Evolutionary conservation across 2,329 filamentous ascomycete species (phyloP), one percentile per base, ranked within the genome.

Genomic region (Myriosclerotinia scirpicola): DNA sequence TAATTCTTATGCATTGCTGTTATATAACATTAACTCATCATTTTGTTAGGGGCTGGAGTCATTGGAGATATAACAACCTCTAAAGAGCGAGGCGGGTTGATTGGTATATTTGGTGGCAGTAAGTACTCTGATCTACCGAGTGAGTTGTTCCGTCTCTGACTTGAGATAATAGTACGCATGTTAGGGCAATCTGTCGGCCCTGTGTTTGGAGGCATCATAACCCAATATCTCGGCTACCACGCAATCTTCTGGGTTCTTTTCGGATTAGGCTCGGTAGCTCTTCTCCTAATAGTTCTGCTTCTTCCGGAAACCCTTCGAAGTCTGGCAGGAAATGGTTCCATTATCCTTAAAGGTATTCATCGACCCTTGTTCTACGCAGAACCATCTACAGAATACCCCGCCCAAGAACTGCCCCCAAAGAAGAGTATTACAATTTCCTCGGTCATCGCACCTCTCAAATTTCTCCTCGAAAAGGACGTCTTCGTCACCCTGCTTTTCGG

Each of bases 191-290:
- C 58, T 75, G 70, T 84, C 4, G 81, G 81, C 0, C 83, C 83
- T 0, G 76, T 82, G 0, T 76, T 85, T 11, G 83, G 82, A 0
- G 83, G 82, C n/a, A 68, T 79, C 0, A 65, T 85, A 0, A 77
- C 78, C 1, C 77, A 79, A 36, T 75, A 75, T 38, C 71, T 83
- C 0, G 82, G 82, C 0, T 85, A 81, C 80, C 76, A 77, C 54
- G 75, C 77, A 4, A 79, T 84, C 12, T 85, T 85, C 69, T 84
- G 81, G 81, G 81, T 83, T 64, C 76, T 61, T 50, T 26, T 61
- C 85, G 17, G 73, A 78, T 30, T 73, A 30, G 55, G 75, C 26
- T 71, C 81, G 6, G 17, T 79, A 2, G 74, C 76, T 5, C 75
- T 82, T 30, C 44, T 81, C 5, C 63, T 80, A 15, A 78, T 73